Evolutionary conservation across 2,329 filamentous ascomycete genomes (phyloP).

Genomic region (Alternaria novae-zelandiae): DNA sequence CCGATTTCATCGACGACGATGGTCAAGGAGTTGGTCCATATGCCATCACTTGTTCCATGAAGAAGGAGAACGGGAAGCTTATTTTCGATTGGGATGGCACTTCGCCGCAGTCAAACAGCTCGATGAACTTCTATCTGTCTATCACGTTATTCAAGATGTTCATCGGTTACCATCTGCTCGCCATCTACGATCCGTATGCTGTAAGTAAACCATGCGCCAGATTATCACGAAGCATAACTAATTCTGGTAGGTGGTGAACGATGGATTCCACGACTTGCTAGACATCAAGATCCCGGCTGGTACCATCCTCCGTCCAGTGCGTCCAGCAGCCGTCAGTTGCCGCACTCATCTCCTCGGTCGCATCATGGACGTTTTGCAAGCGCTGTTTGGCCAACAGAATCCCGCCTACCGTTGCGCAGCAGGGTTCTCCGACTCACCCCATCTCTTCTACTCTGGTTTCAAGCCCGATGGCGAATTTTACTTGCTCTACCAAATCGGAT

Average conservation of each 20-base stretch:
- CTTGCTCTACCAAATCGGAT: conserved; percentile 59
- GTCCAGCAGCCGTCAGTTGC: conserved; percentile 57
- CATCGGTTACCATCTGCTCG: conserved; percentile 57
- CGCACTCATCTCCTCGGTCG: conserved; percentile 57
- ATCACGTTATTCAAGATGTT: conserved; percentile 61
- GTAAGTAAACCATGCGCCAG: conserved; percentile 9
- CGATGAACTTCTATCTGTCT: conserved; percentile 59
- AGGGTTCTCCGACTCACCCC: conserved; percentile 59
- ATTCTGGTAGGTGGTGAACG: conserved; percentile 51
- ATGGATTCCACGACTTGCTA: conserved; percentile 59
- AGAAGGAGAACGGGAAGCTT: conserved; percentile 52
- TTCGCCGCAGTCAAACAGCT: conserved; percentile 54
- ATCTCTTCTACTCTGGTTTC: conserved; percentile 60
- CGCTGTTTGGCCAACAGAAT: conserved; percentile 57
- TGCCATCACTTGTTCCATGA: conserved; percentile 57
- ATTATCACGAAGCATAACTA: not conserved
- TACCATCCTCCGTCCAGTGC: conserved; percentile 54
- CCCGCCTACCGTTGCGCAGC: conserved; percentile 56
- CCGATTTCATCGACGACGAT: conserved; percentile 59
- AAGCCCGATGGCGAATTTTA: conserved; percentile 58
- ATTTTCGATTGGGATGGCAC: conserved; percentile 59
- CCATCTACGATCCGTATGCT: conserved; percentile 56
- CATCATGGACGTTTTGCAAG: conserved; percentile 59
- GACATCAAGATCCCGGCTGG: conserved; percentile 56
- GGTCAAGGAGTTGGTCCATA: conserved; percentile 55